Base-by-base conservation (phyloP, 768 basidiomycete genomes). In the Crucibulum laeve region DNA sequence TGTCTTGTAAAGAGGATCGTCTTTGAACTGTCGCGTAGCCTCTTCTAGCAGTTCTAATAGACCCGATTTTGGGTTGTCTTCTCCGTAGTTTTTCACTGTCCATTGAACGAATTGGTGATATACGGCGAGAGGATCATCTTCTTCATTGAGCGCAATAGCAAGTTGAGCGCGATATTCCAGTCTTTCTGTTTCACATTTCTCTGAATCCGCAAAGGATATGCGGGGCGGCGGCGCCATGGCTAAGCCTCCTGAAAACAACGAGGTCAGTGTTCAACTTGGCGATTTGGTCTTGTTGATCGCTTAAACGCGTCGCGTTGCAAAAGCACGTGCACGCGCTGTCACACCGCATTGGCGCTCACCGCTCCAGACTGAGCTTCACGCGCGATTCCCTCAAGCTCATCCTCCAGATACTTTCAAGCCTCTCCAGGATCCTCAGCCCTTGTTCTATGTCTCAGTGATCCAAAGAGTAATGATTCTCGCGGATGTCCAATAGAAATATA, bases 71-170 rank as follows among this genome's bases (percentile, higher is more conserved):
- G 75, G 75, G 54, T 86, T 75, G 35, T 77, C 71, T 38, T 87
- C 82, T 37, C 79, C 71, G 35, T 94, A 93, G 54, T 80, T 81
- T 51, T 91, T 82, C 46, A 84, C 68, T 25, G 86, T 92, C 89
- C 93, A 98, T 48, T 88, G 80, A 40, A 97, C 81, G 63, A 93
- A 96, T 58, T 83, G 74, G 60, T 88, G 77, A 51, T 92, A 95
- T 1, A 84, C 76, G 1, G 87, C 84, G 19, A 98, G 75, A 3
- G 93, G 87, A 57, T 97, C 96, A 49, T 87, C 86, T 45, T 90
- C 89, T 48, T 87, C 86, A 10, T 69, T 69, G 13, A 82, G 67
- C 0, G 80, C 80, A 25, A 70, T 72, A 5, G 62, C 67, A 24
- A 91, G 59, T 35, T 63, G 59, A 5, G 64, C 59, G 42, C 55